These are phyloP conservation scores for Arthrobotrys conoides DNA, from an alignment of 2,329 filamentous ascomycete genomes.

Conservation along the genomic window DNA sequence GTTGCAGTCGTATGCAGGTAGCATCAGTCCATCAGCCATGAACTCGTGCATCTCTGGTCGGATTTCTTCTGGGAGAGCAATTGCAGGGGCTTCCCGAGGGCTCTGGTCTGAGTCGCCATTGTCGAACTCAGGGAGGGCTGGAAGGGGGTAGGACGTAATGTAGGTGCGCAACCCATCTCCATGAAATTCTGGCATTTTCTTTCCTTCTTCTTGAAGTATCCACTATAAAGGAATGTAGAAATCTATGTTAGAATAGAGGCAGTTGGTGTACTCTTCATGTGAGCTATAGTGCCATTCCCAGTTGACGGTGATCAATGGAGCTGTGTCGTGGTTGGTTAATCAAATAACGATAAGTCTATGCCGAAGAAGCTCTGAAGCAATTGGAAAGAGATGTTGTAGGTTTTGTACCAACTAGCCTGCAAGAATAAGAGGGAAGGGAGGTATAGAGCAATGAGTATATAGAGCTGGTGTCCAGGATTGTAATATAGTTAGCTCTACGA, in stretches of 20 bases:
- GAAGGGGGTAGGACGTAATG: slow-evolving; percentile 48
- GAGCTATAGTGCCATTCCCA: background rate
- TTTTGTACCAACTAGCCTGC: background rate
- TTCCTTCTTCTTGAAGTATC: background rate
- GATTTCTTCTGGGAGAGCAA: slow-evolving; percentile 41
- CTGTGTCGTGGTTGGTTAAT: background rate
- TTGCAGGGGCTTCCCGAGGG: slow-evolving; percentile 49
- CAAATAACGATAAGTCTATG: too few relatives aligned
- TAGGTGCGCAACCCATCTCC: slow-evolving; percentile 43
- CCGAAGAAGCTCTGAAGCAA: background rate
- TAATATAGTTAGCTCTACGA: background rate
- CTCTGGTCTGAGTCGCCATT: slow-evolving; percentile 15
- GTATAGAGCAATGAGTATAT: background rate
- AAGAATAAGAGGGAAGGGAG: background rate
- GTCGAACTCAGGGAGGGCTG: slow-evolving; percentile 36
- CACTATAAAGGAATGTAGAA: background rate
- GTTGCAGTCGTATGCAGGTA: slow-evolving; percentile 46
- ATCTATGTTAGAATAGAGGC: background rate
- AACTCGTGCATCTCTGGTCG: slow-evolving; percentile 42
- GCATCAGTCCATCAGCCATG: slow-evolving; percentile 32
- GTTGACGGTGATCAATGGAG: background rate
- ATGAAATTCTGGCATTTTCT: slow-evolving; percentile 49
- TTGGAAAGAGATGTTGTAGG: background rate
- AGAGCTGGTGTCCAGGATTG: background rate
- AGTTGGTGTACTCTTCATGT: background rate